Evolutionary conservation across 768 basidiomycete species (phyloP).

Genomic region (Mycena haematopus): DNA sequence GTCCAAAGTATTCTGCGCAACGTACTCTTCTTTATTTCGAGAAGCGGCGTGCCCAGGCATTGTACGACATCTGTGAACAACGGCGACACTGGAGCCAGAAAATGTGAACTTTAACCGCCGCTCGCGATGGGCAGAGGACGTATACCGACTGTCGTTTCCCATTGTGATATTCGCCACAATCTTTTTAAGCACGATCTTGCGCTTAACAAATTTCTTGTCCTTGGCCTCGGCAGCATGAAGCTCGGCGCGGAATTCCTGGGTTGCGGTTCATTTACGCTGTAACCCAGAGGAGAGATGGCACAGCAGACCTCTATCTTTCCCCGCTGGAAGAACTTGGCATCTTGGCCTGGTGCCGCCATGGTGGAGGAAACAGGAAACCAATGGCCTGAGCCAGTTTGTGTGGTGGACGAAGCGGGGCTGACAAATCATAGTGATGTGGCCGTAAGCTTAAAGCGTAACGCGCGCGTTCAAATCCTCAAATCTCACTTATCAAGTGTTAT

Average conservation of each 20-base stretch:
- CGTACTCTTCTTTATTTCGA: constrained; percentile 99
- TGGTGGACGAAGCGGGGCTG: constrained; percentile 4
- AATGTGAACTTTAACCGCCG: constrained; percentile 27
- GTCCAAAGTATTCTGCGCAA: neutral
- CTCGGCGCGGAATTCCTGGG: constrained; percentile 88
- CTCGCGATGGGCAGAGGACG: constrained; percentile 31
- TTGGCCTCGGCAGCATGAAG: constrained; percentile 90
- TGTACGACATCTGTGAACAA: constrained; percentile 96
- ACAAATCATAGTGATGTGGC: neutral
- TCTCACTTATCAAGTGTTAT: too few species aligned
- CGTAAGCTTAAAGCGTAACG: too few species aligned
- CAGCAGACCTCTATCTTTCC: constrained; percentile 84
- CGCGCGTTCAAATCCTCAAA: too few species aligned
- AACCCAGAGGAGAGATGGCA: constrained; percentile 22
- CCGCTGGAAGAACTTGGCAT: constrained; percentile 91
- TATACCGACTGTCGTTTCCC: constrained; percentile 94
- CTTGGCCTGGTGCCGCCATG: constrained; percentile 70
- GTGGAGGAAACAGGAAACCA: constrained; percentile 5
- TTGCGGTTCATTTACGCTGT: constrained; percentile 6
- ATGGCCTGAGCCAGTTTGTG: neutral
- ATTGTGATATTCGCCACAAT: constrained; percentile 99
- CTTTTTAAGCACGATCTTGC: constrained; percentile 95
- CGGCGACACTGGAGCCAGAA: constrained; percentile 74
- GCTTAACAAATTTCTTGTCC: constrained; percentile 94
- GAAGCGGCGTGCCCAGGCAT: constrained; percentile 90